These are phyloP conservation scores for Gynostemma pentaphyllum DNA, from an alignment of 306 rosid species.

Conservation along the genomic window DNA sequence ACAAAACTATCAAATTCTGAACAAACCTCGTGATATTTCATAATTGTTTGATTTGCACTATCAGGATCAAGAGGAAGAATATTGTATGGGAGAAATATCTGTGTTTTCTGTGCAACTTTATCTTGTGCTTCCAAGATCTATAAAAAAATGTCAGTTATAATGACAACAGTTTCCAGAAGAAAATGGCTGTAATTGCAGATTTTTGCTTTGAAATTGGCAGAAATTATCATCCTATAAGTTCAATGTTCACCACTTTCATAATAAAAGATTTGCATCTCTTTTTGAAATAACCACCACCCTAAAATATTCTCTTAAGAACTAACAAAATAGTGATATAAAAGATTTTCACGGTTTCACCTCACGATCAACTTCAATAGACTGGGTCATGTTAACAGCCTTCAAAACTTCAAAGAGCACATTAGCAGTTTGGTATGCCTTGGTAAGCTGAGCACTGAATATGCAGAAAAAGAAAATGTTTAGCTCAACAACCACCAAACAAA, in stretches of 20 bases:
- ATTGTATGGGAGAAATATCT: conserved; percentile 83
- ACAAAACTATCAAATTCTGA: conserved; percentile 5
- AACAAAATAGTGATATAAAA: background rate
- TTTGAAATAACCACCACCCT: background rate
- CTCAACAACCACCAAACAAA: background rate
- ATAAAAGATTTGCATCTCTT: background rate
- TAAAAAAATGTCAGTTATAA: background rate
- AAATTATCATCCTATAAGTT: background rate
- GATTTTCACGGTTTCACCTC: conserved; percentile 40
- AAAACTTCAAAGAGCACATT: conserved; percentile 96
- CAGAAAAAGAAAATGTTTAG: conserved; percentile 9
- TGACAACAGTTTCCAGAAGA: conserved; percentile 5
- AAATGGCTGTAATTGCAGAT: background rate
- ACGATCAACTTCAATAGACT: conserved; percentile 90
- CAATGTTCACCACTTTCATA: background rate
- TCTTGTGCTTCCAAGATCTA: conserved; percentile 92
- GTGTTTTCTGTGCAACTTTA: conserved; percentile 92
- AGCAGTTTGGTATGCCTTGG: conserved; percentile 97
- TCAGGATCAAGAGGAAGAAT: conserved; percentile 99
- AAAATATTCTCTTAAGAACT: background rate
- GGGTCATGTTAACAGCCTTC: conserved; percentile 95
- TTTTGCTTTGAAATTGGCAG: background rate
- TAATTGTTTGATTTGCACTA: conserved; percentile 87
- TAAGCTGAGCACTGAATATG: conserved; percentile 72
- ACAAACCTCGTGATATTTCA: conserved; percentile 85